Percentiles rank a stretch among this genome's conserved stretches.
Evolutionary conservation across 2,329 filamentous ascomycete species (phyloP).

Genomic region (Aspergillaceae sp.): DNA sequence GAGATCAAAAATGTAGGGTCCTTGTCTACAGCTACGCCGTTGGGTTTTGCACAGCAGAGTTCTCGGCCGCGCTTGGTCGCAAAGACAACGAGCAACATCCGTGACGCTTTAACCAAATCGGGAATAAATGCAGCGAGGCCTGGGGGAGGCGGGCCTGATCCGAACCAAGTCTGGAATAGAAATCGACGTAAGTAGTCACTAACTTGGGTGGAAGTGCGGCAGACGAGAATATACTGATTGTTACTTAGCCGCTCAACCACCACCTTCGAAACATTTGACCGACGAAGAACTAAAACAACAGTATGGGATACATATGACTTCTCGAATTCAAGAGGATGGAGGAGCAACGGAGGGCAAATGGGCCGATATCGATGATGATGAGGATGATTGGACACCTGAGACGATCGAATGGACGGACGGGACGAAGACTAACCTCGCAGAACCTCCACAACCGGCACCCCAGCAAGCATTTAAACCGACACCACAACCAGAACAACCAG

Average conservation of each 20-base stretch:
- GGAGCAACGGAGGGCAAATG: constrained; percentile 56
- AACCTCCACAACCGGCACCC: constrained; percentile 24
- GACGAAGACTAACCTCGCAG: constrained; percentile 54
- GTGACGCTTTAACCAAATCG: constrained; percentile 44
- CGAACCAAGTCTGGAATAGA: constrained; percentile 63
- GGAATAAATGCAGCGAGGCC: constrained; percentile 38
- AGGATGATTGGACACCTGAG: constrained; percentile 61
- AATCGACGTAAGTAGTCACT: constrained; percentile 46
- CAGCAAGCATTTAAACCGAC: no score
- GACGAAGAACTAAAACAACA: constrained; percentile 62
- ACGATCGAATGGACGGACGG: constrained; percentile 62
- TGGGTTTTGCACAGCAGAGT: constrained; percentile 34
- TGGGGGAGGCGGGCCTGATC: constrained; percentile 49
- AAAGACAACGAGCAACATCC: constrained; percentile 49
- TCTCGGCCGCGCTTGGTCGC: constrained; percentile 55
- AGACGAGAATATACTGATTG: neutral
- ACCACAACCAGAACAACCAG: constrained; percentile 15
- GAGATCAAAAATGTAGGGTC: constrained; percentile 16
- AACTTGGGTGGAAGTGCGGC: neutral
- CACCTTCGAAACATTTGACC: constrained; percentile 56
- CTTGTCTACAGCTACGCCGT: constrained; percentile 30
- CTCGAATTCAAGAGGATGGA: constrained; percentile 54
- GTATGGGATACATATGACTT: constrained; percentile 60
- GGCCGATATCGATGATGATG: constrained; percentile 62
- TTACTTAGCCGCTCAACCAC: constrained; percentile 43